Evolutionary conservation across 495 filamentous ascomycete species (phyloP).

Genomic region (Xanthoparmelia taractica): DNA sequence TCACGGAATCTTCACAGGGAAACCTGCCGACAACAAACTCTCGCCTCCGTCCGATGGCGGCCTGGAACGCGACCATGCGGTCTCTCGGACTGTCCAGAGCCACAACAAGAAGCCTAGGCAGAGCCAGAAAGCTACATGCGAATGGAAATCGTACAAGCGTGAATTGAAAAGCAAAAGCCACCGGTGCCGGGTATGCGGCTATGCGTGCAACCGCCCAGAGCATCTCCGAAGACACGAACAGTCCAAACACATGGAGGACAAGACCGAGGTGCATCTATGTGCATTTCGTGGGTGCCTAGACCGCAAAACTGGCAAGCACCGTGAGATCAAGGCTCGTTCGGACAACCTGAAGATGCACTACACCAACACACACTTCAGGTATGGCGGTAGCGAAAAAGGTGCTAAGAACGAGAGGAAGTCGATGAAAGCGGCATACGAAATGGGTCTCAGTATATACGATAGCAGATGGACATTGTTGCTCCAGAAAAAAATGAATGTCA

Average conservation of each 20-base stretch:
- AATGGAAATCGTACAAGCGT: background rate
- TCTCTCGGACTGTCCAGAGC: background rate
- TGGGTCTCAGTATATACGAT: background rate
- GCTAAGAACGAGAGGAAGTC: slow-evolving; percentile 7
- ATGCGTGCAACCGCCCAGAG: slow-evolving; percentile 9
- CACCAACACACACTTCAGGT: slow-evolving; percentile 15
- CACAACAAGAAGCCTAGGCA: background rate
- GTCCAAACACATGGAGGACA: background rate
- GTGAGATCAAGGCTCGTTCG: background rate
- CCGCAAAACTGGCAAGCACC: background rate
- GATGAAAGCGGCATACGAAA: slow-evolving; percentile 7
- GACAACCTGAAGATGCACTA: slow-evolving; percentile 18
- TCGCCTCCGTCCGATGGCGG: background rate
- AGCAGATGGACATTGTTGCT: background rate
- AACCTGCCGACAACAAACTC: background rate
- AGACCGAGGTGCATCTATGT: background rate
- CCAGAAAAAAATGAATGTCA: background rate
- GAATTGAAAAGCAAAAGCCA: slow-evolving; percentile 3
- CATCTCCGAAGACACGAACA: slow-evolving; percentile 14
- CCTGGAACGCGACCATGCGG: background rate
- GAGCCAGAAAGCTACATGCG: background rate
- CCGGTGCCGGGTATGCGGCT: background rate
- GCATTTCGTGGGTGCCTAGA: background rate
- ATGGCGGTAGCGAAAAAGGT: background rate
- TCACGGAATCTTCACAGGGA: background rate